Conservation (phyloP, 2,329 filamentous ascomycete genomes). For the Exophiala spinifera region DNA sequence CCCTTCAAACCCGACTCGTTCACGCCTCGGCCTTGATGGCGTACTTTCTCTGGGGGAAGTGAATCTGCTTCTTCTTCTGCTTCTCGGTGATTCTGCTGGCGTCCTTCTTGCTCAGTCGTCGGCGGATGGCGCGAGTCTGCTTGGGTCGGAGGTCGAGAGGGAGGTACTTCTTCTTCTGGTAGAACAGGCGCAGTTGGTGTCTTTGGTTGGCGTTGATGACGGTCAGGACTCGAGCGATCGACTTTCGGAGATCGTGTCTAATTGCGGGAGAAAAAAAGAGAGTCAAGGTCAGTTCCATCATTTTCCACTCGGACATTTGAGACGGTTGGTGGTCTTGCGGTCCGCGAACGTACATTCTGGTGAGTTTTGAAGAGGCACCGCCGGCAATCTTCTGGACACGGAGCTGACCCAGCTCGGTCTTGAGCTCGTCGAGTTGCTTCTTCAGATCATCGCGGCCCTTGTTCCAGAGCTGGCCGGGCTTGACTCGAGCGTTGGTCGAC, state of each 20-base stretch:
- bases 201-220: conserved; percentile 99
- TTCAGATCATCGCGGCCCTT: conserved; percentile 99
- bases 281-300: neutral
- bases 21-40: conserved; percentile 75
- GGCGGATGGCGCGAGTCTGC: conserved; percentile 96
- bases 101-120: conserved; percentile 90
- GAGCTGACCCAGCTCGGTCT: conserved; percentile 93
- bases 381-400: conserved; percentile 94
- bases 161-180: conserved; percentile 99
- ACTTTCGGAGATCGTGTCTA: conserved; percentile 99
- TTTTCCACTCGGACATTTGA: too few relatives aligned
- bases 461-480: conserved; percentile 93
- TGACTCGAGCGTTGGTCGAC: conserved; percentile 70
- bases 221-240: conserved; percentile 96
- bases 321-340: too few relatives aligned
- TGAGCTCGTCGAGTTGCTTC: conserved; percentile 92
- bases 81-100: conserved; percentile 80
- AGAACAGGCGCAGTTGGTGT: conserved; percentile 96
- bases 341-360: conserved; percentile 79
- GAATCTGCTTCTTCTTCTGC: conserved; percentile 90
- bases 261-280: conserved; percentile 8
- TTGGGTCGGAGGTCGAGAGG: conserved; percentile 98
- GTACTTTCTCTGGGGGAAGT: conserved; percentile 99
- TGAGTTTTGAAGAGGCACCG: conserved; percentile 91
- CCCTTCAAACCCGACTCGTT: conserved; percentile 30